Percentiles rank a stretch among this genome's conserved stretches.
Conservation (phyloP, 1,139 yeast species). For the Oligophagozyma castellii region DNA sequence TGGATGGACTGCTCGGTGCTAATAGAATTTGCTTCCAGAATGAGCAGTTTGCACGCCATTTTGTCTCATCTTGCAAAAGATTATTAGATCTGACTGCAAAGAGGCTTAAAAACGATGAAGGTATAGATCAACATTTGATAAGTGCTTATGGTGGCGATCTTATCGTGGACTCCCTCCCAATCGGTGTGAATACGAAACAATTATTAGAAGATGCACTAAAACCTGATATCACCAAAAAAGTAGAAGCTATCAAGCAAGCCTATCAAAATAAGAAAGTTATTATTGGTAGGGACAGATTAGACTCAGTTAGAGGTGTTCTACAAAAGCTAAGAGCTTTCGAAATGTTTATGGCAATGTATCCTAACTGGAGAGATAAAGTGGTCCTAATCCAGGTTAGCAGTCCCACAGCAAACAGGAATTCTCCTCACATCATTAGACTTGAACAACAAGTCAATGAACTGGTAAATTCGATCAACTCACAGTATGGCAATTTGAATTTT, state of each 20-base stretch:
- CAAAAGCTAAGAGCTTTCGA: slow-evolving; percentile 75
- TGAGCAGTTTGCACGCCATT: slow-evolving; percentile 77
- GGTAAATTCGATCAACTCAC: slow-evolving; percentile 66
- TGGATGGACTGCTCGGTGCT: slow-evolving; percentile 87
- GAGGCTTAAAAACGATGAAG: slow-evolving; percentile 14
- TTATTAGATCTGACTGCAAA: slow-evolving; percentile 54
- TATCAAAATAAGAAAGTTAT: slow-evolving; percentile 66
- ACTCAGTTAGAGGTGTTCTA: slow-evolving; percentile 68
- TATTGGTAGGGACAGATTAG: slow-evolving; percentile 73
- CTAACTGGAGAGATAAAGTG: slow-evolving; percentile 81
- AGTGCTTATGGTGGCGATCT: slow-evolving; percentile 67
- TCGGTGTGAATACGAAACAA: slow-evolving; percentile 65
- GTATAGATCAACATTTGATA: slow-evolving; percentile 28
- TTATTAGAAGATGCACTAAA: slow-evolving; percentile 46
- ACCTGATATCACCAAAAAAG: slow-evolving; percentile 31
- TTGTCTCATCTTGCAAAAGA: slow-evolving; percentile 77
- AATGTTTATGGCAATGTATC: slow-evolving; percentile 73
- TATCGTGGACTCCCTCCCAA: slow-evolving; percentile 62
- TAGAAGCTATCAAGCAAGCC: slow-evolving; percentile 42
- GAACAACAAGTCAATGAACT: slow-evolving; percentile 74
- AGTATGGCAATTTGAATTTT: slow-evolving; percentile 65
- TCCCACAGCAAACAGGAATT: slow-evolving; percentile 31
- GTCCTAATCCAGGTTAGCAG: slow-evolving; percentile 86
- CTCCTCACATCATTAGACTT: slow-evolving; percentile 28
- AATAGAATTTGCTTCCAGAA: slow-evolving; percentile 80